A percentile compares a stretch with the other conserved stretches of the same genome.
phyloP scores from a whole-genome alignment of 2,329 filamentous ascomycete species.

The Fusarium globosum region DNA sequence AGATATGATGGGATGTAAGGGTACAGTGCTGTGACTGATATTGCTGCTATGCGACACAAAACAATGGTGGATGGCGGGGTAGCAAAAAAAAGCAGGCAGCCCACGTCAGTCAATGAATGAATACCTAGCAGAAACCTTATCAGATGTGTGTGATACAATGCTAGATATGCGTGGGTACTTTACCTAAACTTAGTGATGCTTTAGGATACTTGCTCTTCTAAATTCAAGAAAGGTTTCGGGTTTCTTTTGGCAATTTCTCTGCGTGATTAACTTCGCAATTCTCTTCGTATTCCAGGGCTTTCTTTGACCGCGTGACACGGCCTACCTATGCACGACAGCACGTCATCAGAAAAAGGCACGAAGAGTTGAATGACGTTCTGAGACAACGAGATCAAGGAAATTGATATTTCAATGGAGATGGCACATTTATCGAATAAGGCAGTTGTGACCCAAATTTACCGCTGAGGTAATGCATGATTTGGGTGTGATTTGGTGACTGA shows the following conservation, averaged over 20 bases:
- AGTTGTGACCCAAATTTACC: neutral
- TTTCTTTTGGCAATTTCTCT: neutral
- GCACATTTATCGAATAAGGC: no score
- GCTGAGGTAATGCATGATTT: neutral
- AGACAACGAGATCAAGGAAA: conserved; percentile 5
- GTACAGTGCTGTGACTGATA: conserved; percentile 12
- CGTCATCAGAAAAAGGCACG: conserved; percentile 20
- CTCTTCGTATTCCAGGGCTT: neutral
- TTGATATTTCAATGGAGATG: neutral
- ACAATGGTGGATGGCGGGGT: conserved; percentile 15
- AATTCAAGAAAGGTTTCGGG: neutral
- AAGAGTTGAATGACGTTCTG: neutral
- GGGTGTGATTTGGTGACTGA: neutral
- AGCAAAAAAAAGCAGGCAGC: conserved; percentile 15
- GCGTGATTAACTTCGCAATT: neutral
- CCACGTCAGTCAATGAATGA: neutral
- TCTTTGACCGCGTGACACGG: neutral
- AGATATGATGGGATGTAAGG: neutral
- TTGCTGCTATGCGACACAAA: neutral
- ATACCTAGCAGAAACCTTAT: neutral
- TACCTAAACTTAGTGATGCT: neutral
- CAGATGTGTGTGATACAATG: neutral
- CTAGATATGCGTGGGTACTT: neutral
- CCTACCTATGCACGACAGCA: neutral
- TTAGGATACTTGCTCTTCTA: neutral